phyloP scores from a whole-genome alignment of 441 rosid genomes.

The Viola pubescens region DNA sequence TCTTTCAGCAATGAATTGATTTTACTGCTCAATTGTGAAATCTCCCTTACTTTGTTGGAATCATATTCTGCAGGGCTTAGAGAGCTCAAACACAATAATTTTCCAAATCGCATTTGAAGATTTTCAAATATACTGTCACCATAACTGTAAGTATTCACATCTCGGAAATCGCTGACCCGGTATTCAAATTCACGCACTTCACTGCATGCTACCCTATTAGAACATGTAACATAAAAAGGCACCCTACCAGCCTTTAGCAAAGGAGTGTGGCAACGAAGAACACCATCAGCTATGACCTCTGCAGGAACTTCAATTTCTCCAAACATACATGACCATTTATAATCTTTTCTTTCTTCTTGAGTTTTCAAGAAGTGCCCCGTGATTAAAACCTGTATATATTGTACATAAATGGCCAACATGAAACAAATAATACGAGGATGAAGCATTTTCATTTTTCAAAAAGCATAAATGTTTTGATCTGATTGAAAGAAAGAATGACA shows the following conservation, averaged over 20 bases:
- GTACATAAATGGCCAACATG: constrained; percentile 2
- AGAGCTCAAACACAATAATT: constrained; percentile 46
- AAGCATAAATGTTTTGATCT: no score
- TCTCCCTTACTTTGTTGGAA: constrained; percentile 24
- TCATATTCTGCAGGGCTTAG: constrained; percentile 16
- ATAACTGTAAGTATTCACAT: constrained; percentile 21
- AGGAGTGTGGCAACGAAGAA: constrained; percentile 68
- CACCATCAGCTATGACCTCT: constrained; percentile 68
- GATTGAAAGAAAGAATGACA: no score
- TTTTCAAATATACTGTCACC: constrained; percentile 24
- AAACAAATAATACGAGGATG: constrained; percentile 8
- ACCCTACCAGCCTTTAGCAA: constrained; percentile 61
- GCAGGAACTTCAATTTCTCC: constrained; percentile 95
- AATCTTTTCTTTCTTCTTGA: constrained; percentile 39
- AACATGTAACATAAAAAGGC: constrained; percentile 88
- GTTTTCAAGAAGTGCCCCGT: constrained; percentile 67
- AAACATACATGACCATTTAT: constrained; percentile 89
- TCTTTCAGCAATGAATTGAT: constrained; percentile 56
- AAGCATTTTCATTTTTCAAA: neutral
- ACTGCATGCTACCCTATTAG: constrained; percentile 91
- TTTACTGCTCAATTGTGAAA: constrained; percentile 45
- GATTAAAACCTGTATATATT: constrained; percentile 45
- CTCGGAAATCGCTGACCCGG: constrained; percentile 28
- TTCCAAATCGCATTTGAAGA: constrained; percentile 54
- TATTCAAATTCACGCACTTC: constrained; percentile 94